These are phyloP conservation scores for Bjerkandera adusta DNA, from an alignment of 1,284 basidiomycete genomes.

Conservation along the genomic window DNA sequence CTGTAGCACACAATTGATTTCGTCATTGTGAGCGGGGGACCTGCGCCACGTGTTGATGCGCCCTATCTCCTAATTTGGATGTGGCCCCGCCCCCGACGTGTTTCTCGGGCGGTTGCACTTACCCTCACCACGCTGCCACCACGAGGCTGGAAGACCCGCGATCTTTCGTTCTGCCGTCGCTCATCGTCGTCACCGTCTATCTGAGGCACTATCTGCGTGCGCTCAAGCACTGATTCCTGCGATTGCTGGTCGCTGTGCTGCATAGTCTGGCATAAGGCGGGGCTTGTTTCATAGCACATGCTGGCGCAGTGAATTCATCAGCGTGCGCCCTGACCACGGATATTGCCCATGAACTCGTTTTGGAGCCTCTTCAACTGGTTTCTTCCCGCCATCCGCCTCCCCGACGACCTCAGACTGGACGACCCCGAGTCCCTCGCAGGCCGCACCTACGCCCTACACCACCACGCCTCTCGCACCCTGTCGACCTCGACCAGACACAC, in stretches of 20 bases:
- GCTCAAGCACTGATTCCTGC: conserved; percentile 9
- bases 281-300: conserved; percentile 12
- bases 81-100: too few relatives aligned
- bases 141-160: conserved; percentile 4
- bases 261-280: neutral
- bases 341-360: conserved; percentile 27
- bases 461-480: conserved; percentile 11
- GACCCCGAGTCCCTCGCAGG: conserved; percentile 21
- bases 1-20: too few relatives aligned
- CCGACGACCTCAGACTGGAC: conserved; percentile 27
- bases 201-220: conserved; percentile 5
- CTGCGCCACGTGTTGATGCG: too few relatives aligned
- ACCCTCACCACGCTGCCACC: conserved; percentile 4
- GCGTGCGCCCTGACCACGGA: conserved; percentile 8
- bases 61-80: too few relatives aligned
- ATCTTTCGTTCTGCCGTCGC: neutral
- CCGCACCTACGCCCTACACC: conserved; percentile 18
- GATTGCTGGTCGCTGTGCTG: conserved; percentile 4
- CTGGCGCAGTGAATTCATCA: conserved; percentile 6
- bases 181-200: conserved; percentile 10
- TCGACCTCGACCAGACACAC: conserved; percentile 5
- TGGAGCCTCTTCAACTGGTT: conserved; percentile 33
- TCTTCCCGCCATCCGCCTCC: conserved; percentile 29
- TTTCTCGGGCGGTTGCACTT: too few relatives aligned
- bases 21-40: too few relatives aligned